Conservation (phyloP, 257 asterid genomes). For the Ophiorrhiza pumila region DNA sequence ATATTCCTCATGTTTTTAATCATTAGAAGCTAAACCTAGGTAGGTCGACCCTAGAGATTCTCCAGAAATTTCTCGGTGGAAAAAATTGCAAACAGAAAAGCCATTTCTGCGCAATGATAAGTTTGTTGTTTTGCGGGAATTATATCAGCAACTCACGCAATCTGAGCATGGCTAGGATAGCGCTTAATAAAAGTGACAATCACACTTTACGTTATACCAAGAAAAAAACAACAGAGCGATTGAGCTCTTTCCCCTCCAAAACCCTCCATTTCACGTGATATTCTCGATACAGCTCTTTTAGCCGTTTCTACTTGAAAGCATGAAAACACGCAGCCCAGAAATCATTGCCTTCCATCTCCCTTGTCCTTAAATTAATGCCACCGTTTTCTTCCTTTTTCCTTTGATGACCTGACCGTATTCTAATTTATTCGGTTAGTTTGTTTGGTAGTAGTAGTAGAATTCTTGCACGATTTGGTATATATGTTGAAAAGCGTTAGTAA, state of each 20-base stretch:
- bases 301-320: conserved; percentile 11
- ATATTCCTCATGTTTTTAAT: not conserved
- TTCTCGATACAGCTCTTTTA: not conserved
- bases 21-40: not conserved
- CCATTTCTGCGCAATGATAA: not conserved
- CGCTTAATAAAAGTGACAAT: conserved; percentile 1
- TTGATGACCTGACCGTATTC: not conserved
- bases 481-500: not conserved
- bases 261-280: conserved; percentile 16
- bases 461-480: not conserved
- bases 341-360: not conserved
- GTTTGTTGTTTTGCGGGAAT: conserved; percentile 12
- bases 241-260: not conserved
- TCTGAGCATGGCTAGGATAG: not conserved
- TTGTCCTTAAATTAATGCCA: not conserved
- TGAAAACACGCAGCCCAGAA: conserved; percentile 10
- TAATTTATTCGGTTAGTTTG: not conserved
- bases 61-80: conserved; percentile 12
- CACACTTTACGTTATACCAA: conserved; percentile 14
- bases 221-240: not conserved
- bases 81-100: conserved; percentile 3
- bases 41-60: not conserved
- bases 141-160: conserved; percentile 14
- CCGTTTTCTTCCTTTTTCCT: not conserved
- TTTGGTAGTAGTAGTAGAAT: not conserved